Evolutionary conservation across 2,329 filamentous ascomycete genomes (phyloP).

Genomic region (Nectriaceae sp.): DNA sequence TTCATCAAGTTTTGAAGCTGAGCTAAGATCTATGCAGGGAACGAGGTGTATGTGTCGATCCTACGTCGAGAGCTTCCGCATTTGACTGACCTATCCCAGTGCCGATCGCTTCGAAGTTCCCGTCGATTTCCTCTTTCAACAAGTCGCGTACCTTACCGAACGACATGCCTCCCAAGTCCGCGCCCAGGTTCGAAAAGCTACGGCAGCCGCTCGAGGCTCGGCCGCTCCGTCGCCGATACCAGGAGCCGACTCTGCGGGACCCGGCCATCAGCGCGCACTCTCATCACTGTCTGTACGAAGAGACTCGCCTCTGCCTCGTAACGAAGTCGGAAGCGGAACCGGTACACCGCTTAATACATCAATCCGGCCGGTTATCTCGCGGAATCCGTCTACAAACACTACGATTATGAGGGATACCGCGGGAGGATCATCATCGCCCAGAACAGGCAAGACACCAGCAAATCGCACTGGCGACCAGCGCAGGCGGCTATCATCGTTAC

Average conservation of each 20-base stretch:
- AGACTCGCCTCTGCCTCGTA: constrained; percentile 55
- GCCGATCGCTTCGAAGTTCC: constrained; percentile 81
- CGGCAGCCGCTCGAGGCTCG: constrained; percentile 57
- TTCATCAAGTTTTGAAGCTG: constrained; percentile 3
- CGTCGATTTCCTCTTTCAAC: constrained; percentile 85
- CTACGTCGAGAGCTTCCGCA: constrained; percentile 7
- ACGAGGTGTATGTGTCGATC: constrained; percentile 64
- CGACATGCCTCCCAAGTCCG: constrained; percentile 86
- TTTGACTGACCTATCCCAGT: constrained; percentile 42
- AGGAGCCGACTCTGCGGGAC: constrained; percentile 45
- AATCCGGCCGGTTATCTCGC: constrained; percentile 47
- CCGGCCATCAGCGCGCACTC: constrained; percentile 43
- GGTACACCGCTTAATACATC: constrained; percentile 46
- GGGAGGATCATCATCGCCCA: constrained; percentile 33
- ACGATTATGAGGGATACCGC: constrained; percentile 39
- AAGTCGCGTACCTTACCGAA: constrained; percentile 93
- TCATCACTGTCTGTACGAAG: constrained; percentile 60
- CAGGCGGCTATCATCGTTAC: constrained; percentile 47
- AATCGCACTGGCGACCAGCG: constrained; percentile 34
- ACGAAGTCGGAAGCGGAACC: constrained; percentile 44
- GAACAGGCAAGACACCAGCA: constrained; percentile 21
- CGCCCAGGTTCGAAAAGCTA: constrained; percentile 82
- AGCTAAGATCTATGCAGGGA: constrained; percentile 56
- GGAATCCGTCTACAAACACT: constrained; percentile 51
- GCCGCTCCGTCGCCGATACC: constrained; percentile 59